Percentiles rank a stretch among this genome's conserved stretches.
phyloP scores from a whole-genome alignment of 306 rosid genomes.

The Dicorynia guianensis region DNA sequence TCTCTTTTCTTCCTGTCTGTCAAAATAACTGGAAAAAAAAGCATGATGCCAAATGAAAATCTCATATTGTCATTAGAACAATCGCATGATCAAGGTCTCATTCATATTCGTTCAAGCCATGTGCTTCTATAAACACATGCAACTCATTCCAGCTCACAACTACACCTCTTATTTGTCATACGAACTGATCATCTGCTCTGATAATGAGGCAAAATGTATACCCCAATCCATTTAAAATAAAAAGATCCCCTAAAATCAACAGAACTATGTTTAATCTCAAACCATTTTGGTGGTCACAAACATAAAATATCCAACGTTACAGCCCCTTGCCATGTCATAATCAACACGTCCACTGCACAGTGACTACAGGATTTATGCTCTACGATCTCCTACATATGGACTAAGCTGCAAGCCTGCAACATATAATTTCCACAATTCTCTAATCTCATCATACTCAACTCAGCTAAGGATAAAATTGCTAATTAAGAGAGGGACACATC shows the following conservation, averaged over 20 bases:
- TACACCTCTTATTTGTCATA: neutral
- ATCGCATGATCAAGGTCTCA: neutral
- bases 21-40: neutral
- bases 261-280: neutral
- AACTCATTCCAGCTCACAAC: neutral
- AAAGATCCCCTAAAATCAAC: neutral
- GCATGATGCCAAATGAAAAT: constrained; percentile 8
- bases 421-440: no score
- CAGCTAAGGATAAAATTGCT: neutral
- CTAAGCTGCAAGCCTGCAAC: no score
- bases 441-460: no score
- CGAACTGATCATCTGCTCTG: no score
- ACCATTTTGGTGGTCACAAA: neutral
- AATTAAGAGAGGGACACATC: neutral
- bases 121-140: neutral
- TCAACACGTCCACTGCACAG: no score
- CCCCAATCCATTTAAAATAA: neutral
- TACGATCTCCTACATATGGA: no score
- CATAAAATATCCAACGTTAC: neutral
- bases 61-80: neutral
- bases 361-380: no score
- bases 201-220: no score
- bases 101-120: neutral
- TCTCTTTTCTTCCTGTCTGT: neutral
- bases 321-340: neutral